phyloP scores from a whole-genome alignment of 139 green algal genomes.

The Chlorella sp. region DNA sequence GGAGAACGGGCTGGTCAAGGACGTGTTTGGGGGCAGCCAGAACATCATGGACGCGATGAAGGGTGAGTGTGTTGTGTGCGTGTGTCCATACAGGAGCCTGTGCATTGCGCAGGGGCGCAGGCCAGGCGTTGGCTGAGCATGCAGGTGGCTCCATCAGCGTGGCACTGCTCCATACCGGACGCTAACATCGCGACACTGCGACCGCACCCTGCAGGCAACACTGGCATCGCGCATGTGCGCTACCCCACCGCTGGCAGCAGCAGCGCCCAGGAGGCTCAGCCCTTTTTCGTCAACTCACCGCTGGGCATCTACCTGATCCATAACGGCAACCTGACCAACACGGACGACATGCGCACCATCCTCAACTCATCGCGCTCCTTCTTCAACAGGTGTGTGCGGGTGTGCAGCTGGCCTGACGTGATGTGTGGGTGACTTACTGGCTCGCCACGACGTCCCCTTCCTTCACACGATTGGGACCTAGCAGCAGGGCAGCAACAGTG shows the following conservation, averaged over 20 bases:
- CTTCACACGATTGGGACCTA: too few relatives aligned
- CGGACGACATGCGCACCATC: conserved; percentile 65
- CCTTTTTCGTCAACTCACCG: conserved; percentile 97
- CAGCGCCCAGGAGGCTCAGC: conserved; percentile 90
- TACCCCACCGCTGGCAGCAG: conserved; percentile 93
- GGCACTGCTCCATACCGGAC: too few relatives aligned
- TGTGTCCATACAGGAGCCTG: too few relatives aligned
- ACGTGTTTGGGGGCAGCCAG: conserved; percentile 87
- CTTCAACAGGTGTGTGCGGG: conserved; percentile 70
- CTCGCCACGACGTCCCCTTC: too few relatives aligned
- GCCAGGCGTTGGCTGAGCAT: not conserved
- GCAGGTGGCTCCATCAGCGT: too few relatives aligned
- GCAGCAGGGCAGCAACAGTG: too few relatives aligned
- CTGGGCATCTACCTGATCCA: conserved; percentile 98
- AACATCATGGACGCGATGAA: conserved; percentile 67
- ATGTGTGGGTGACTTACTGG: too few relatives aligned
- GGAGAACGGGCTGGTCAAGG: conserved; percentile 95
- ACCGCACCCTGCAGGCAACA: conserved; percentile 34
- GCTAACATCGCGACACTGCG: too few relatives aligned
- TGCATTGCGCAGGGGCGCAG: not conserved
- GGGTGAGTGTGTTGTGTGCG: too few relatives aligned
- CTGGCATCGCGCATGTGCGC: conserved; percentile 84
- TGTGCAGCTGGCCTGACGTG: too few relatives aligned
- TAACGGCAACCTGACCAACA: conserved; percentile 99
- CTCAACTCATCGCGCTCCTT: conserved; percentile 74